Percentiles rank a stretch among this genome's conserved stretches.
phyloP scores from a whole-genome alignment of 257 asterid genomes.

The Nemophila menziesii region DNA sequence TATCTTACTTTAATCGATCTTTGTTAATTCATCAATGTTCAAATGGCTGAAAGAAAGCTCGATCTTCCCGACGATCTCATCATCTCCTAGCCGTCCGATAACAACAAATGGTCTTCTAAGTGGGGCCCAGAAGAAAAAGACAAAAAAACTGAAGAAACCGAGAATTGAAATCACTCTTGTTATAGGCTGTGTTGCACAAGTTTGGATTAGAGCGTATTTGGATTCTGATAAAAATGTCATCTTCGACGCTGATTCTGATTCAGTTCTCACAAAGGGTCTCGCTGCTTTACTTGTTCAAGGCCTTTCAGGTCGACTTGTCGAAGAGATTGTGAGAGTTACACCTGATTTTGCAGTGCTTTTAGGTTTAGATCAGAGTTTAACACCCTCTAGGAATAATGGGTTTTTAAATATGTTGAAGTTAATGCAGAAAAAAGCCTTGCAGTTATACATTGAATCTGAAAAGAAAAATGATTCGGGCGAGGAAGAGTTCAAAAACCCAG shows the following conservation, averaged over 20 bases:
- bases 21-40: conserved; percentile 1
- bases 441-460: conserved; percentile 44
- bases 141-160: conserved; percentile 80
- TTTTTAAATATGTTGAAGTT: conserved; percentile 81
- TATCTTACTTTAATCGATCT: conserved; percentile 10
- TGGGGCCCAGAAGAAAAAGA: conserved; percentile 99
- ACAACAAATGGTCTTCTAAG: conserved; percentile 87
- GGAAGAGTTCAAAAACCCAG: conserved; percentile 3
- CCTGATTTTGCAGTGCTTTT: conserved; percentile 65
- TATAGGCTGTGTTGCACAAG: conserved; percentile 86
- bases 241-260: not conserved
- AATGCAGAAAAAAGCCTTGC: conserved; percentile 78
- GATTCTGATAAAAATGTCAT: not conserved
- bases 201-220: conserved; percentile 36
- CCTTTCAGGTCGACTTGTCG: conserved; percentile 56
- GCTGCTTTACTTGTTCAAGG: conserved; percentile 80
- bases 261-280: conserved; percentile 65
- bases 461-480: conserved; percentile 16
- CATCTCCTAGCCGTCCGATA: conserved; percentile 52
- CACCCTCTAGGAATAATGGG: conserved; percentile 74
- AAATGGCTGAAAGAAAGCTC: conserved; percentile 66
- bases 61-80: conserved; percentile 76
- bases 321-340: conserved; percentile 52
- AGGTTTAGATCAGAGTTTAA: conserved; percentile 64
- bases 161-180: conserved; percentile 47